Conservation (phyloP, 2,329 filamentous ascomycete species). For the Penicillium occitanis region DNA sequence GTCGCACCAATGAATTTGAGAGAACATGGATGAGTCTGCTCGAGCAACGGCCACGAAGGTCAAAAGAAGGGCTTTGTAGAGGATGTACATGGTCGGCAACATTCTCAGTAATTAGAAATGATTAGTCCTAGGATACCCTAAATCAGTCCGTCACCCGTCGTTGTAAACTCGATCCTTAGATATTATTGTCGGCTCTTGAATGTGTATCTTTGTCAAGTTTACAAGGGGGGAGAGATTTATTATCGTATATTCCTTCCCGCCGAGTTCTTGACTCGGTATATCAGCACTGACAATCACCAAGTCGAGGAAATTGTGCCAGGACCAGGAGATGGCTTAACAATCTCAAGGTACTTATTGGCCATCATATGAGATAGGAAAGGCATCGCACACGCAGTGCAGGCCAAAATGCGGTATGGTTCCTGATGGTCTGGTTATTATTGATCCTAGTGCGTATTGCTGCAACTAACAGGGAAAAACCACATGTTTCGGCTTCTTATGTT, state of each 20-base stretch:
- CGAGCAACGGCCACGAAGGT: not conserved
- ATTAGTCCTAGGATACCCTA: not conserved
- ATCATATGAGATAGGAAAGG: not conserved
- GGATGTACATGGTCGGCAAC: not conserved
- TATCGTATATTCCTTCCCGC: not conserved
- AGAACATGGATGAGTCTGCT: constrained; percentile 1
- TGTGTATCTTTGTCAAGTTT: not conserved
- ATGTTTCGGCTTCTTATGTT: not conserved
- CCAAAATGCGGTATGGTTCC: not conserved
- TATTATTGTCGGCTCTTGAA: not conserved
- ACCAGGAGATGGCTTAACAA: not conserved
- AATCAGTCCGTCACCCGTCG: not conserved
- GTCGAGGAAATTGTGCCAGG: not conserved
- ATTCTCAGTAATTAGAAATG: not conserved
- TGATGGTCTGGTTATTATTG: not conserved
- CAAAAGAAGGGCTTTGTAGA: constrained; percentile 1
- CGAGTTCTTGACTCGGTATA: not conserved
- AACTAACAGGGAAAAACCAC: not conserved
- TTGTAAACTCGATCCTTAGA: too few species aligned
- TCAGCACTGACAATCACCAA: not conserved
- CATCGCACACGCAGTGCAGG: not conserved
- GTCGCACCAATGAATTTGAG: constrained; percentile 11
- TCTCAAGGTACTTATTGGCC: not conserved
- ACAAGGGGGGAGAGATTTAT: not conserved
- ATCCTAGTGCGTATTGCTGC: not conserved